These are phyloP conservation scores for Salinomyces thailandicus DNA, from an alignment of 2,329 filamentous ascomycete genomes.

Conservation along the genomic window DNA sequence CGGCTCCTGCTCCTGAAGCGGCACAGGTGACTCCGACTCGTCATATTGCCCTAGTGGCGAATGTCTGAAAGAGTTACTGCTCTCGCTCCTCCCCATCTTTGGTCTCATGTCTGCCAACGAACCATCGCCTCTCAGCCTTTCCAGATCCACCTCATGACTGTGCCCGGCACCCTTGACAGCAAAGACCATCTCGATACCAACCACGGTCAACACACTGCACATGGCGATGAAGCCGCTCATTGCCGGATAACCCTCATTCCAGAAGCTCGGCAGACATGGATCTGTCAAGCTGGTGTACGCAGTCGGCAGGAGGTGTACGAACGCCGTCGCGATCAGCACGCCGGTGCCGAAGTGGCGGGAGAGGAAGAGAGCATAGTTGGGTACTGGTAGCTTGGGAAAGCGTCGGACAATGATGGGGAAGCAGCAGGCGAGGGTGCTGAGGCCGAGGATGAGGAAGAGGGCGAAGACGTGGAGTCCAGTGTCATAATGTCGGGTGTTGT, in stretches of 20 bases:
- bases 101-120: slow-evolving; percentile 4
- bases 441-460: slow-evolving; percentile 45
- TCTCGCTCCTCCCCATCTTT: slow-evolving; percentile 13
- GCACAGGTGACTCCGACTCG: slow-evolving; percentile 7
- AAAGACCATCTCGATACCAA: slow-evolving; percentile 80
- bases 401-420: slow-evolving; percentile 51
- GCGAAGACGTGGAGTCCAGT: slow-evolving; percentile 47
- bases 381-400: slow-evolving; percentile 50
- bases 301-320: slow-evolving; percentile 52
- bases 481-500: slow-evolving; percentile 41
- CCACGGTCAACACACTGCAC: slow-evolving; percentile 69
- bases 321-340: slow-evolving; percentile 47
- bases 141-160: slow-evolving; percentile 39
- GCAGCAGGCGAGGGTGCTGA: slow-evolving; percentile 49
- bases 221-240: slow-evolving; percentile 76
- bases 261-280: slow-evolving; percentile 63
- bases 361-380: slow-evolving; percentile 48
- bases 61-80: slow-evolving; percentile 21
- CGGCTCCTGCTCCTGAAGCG: slow-evolving; percentile 12
- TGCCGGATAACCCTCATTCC: slow-evolving; percentile 67
- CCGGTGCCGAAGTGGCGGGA: slow-evolving; percentile 50
- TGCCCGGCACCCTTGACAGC: slow-evolving; percentile 57
- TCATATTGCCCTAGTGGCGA: slow-evolving; percentile 10
- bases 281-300: slow-evolving; percentile 51
- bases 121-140: slow-evolving; percentile 18